Base-by-base conservation (phyloP, 768 basidiomycete genomes). In the Hydnum rufescens region DNA sequence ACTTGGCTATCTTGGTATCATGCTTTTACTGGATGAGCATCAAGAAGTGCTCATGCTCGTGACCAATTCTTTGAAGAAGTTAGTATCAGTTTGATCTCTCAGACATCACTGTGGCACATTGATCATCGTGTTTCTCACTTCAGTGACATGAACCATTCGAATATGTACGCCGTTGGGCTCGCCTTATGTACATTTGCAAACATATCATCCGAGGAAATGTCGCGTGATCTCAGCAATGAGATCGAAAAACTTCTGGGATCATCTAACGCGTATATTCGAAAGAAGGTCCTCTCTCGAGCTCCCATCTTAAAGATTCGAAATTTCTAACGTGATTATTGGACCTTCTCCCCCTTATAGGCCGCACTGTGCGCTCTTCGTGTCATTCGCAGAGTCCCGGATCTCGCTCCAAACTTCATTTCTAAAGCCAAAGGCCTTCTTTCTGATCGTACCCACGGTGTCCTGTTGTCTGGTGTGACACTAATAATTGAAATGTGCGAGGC, bases 191-290 rank as follows among this genome's bases (percentile, higher is more conserved):
- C 95, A 0, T 97, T 99, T 62, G 95, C 93, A 54, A 96, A 97
- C 62, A 97, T 97, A 58, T 89, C 95, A 5, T 95, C 90, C 19
- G 95, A 99, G 66, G 95, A 99, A 67, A 99, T 99, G 95, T 90
- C 93, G 28, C 78, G 95, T 57, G 95, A 99, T 72, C 71, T 99
- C 58, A 85, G 84, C 51, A 93, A 96, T 61, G 95, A 97, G 70
- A 85, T 99, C 58, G 92, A 96, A 68, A 96, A 97, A 66, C 71
- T 97, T 3, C 70, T 99, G 52, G 95, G 95, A 5, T 93, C 89
- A 32, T 92, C 88, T 57, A 99, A 99, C 62, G 88, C 93, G 3
- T 99, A 99, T 66, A 96, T 99, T 58, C 82, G 95, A 53, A 97
- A 97, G 69, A 99, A 99, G 80, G 93, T 86, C n/a, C n/a, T n/a